These are phyloP conservation scores for Leucosporidium creatinivorum DNA, from an alignment of 768 basidiomycete species.

Conservation along the genomic window DNA sequence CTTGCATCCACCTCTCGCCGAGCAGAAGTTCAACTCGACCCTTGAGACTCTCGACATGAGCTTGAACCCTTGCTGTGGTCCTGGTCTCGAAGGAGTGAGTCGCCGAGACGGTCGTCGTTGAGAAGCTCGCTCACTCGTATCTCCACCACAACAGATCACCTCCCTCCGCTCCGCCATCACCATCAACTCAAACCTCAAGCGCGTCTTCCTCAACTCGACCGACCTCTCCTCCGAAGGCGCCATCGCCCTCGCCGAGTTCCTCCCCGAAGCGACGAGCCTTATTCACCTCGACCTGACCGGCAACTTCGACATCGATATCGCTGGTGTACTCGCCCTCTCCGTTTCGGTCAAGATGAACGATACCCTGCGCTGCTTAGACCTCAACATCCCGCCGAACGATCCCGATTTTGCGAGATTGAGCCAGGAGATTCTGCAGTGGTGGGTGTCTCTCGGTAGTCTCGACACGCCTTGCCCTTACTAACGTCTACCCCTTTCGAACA, in stretches of 20 bases:
- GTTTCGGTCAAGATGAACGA: constrained; percentile 73
- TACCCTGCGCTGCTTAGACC: constrained; percentile 81
- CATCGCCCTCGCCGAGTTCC: constrained; percentile 90
- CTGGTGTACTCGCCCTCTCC: constrained; percentile 85
- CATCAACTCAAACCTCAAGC: constrained; percentile 78
- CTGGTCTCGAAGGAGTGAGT: constrained; percentile 74
- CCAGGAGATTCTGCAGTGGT: constrained; percentile 68
- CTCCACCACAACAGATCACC: constrained; percentile 38
- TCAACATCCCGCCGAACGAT: constrained; percentile 64
- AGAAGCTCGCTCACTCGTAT: no score
- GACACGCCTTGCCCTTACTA: background rate
- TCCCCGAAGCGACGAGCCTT: constrained; percentile 78
- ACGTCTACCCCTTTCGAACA: background rate
- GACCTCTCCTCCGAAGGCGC: constrained; percentile 72
- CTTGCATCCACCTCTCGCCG: background rate
- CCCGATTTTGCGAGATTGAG: constrained; percentile 55
- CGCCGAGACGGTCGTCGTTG: no score
- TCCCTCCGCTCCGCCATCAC: constrained; percentile 88
- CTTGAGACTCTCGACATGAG: constrained; percentile 90
- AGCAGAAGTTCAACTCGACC: constrained; percentile 85
- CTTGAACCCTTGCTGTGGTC: constrained; percentile 88
- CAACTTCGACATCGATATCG: constrained; percentile 57
- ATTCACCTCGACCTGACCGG: constrained; percentile 67
- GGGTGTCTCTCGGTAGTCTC: constrained; percentile 39
- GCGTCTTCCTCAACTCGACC: constrained; percentile 83